Evolutionary conservation across 2,329 filamentous ascomycete species (phyloP).

Genomic region (Orbilia javanica): DNA sequence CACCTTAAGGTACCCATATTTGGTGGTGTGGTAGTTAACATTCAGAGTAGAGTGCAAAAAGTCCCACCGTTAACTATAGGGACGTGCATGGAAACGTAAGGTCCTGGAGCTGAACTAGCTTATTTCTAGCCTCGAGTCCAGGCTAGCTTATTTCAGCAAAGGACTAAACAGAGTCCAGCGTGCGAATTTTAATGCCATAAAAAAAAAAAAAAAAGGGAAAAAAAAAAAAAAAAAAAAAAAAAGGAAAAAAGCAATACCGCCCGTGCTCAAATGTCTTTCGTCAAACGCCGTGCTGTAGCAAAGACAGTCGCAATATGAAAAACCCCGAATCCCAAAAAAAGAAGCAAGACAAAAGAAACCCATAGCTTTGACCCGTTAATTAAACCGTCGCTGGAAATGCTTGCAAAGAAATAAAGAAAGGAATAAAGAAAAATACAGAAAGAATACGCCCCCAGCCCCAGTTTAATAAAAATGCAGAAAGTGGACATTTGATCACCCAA

Average conservation of each 20-base stretch:
- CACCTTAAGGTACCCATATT: neutral
- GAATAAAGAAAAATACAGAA: neutral
- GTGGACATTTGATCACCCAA: neutral
- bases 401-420: neutral
- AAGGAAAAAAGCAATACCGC: neutral
- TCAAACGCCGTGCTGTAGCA: conserved; percentile 1
- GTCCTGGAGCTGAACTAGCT: neutral
- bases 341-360: neutral
- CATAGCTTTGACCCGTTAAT: neutral
- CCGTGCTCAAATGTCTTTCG: neutral
- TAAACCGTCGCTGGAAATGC: conserved; percentile 18
- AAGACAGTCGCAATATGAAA: neutral
- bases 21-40: neutral
- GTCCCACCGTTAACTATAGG: neutral
- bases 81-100: neutral
- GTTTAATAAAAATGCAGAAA: neutral
- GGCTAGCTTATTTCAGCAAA: too few species aligned
- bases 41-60: conserved; percentile 9
- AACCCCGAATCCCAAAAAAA: neutral
- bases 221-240: neutral
- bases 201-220: neutral
- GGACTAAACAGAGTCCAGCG: too few species aligned
- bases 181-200: neutral
- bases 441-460: neutral
- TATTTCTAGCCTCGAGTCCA: too few species aligned